Evolutionary conservation across 805 yeast genomes (phyloP).

Genomic region (Tetrapisispora arboricola): DNA sequence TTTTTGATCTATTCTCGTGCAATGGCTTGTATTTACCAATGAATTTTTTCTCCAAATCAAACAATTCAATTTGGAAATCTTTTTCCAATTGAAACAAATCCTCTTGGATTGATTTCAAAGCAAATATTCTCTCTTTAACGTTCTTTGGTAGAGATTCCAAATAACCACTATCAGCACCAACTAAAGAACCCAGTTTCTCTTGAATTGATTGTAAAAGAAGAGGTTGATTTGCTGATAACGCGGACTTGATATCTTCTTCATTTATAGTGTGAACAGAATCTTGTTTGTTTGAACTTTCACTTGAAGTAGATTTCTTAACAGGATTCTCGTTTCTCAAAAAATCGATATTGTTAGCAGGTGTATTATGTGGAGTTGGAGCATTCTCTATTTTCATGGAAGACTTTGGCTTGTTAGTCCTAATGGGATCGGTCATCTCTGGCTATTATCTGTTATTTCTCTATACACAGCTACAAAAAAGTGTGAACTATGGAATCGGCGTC

Average conservation of each 20-base stretch:
- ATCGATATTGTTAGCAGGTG: constrained; percentile 80
- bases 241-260: constrained; percentile 46
- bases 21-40: constrained; percentile 64
- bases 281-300: constrained; percentile 8
- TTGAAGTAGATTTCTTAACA: constrained; percentile 22
- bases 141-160: constrained; percentile 61
- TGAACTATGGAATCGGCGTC: no score
- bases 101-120: constrained; percentile 72
- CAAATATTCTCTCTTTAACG: constrained; percentile 68
- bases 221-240: constrained; percentile 60
- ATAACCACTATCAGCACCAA: constrained; percentile 83
- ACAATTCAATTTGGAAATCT: constrained; percentile 81
- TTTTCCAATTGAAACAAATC: constrained; percentile 77
- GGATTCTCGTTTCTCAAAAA: constrained; percentile 53
- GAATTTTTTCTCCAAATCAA: constrained; percentile 76
- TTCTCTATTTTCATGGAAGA: constrained; percentile 61
- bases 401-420: constrained; percentile 42
- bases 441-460: no score
- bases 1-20: constrained; percentile 58
- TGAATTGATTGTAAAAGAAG: constrained; percentile 78
- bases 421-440: constrained; percentile 68
- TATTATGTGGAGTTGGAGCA: constrained; percentile 98
- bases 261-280: constrained; percentile 54
- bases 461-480: no score
- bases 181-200: constrained; percentile 73